Conservation (phyloP, 176 grass and related monocot species). For the Dactylis glomerata region DNA sequence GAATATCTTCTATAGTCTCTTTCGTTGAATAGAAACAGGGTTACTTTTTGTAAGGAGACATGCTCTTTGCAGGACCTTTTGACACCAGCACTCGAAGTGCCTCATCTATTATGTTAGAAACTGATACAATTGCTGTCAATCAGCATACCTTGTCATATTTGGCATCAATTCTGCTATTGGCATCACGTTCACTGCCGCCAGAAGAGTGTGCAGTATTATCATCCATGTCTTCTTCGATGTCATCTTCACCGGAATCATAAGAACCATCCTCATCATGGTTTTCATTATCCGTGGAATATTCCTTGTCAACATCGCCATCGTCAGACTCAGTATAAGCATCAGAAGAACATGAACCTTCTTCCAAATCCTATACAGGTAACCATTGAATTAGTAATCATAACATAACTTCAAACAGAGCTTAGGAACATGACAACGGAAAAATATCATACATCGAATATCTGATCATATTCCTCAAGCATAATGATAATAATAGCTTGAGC, state of each 20-base stretch:
- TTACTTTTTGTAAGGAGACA: constrained; percentile 5
- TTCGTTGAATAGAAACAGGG: constrained; percentile 3
- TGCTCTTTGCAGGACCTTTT: background rate
- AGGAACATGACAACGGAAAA: constrained; percentile 15
- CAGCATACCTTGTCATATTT: constrained; percentile 62
- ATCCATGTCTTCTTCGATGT: constrained; percentile 55
- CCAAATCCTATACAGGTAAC: constrained; percentile 51
- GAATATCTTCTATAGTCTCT: background rate
- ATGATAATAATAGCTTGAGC: constrained; percentile 95
- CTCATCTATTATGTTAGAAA: constrained; percentile 27
- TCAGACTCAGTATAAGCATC: constrained; percentile 89
- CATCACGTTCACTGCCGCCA: constrained; percentile 51
- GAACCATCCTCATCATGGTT: constrained; percentile 62
- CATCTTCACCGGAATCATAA: constrained; percentile 70
- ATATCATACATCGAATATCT: constrained; percentile 83
- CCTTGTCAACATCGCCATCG: constrained; percentile 62
- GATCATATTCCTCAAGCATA: constrained; percentile 91
- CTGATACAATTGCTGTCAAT: background rate
- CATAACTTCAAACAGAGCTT: constrained; percentile 30
- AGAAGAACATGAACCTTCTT: constrained; percentile 80
- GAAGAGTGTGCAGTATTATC: constrained; percentile 43
- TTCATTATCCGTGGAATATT: constrained; percentile 81
- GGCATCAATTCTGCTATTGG: constrained; percentile 30
- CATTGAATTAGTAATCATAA: constrained; percentile 40
- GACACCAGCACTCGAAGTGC: background rate